Percentiles rank a stretch among this genome's conserved stretches.
Conservation (phyloP, 192 early-diverging fungal species). For the Geosiphon pyriformis region DNA sequence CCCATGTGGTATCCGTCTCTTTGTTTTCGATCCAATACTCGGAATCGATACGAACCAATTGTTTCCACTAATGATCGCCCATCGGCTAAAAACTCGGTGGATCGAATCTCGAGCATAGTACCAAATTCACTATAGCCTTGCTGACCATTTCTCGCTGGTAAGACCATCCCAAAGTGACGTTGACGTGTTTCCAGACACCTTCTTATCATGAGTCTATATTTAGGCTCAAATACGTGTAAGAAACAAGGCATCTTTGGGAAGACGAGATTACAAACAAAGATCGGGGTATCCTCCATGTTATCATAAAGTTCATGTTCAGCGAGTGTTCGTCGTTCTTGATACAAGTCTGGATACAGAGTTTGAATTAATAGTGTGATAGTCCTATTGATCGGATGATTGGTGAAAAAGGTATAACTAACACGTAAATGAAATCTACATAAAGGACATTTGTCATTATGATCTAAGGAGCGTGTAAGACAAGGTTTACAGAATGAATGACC, state of each 20-base stretch:
- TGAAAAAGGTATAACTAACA: slow-evolving; percentile 26
- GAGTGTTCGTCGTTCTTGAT: slow-evolving; percentile 4
- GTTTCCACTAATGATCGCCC: slow-evolving; percentile 50
- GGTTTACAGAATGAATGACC: slow-evolving; percentile 62
- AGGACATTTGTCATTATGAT: slow-evolving; percentile 44
- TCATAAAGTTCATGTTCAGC: slow-evolving; percentile 33
- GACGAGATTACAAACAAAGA: slow-evolving; percentile 52
- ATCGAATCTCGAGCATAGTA: slow-evolving; percentile 44
- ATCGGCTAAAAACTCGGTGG: slow-evolving; percentile 39
- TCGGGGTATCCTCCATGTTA: slow-evolving; percentile 40
- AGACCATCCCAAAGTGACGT: slow-evolving; percentile 50
- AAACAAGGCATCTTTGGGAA: slow-evolving; percentile 55
- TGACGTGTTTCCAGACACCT: slow-evolving; percentile 38
- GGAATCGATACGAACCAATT: slow-evolving; percentile 43
- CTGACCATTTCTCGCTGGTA: slow-evolving; percentile 20
- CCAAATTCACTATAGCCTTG: slow-evolving; percentile 34
- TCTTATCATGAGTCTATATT: slow-evolving; percentile 56
- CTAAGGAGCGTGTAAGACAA: slow-evolving; percentile 54
- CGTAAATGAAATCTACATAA: slow-evolving; percentile 39
- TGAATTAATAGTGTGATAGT: slow-evolving; percentile 9
- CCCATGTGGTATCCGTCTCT: slow-evolving; percentile 48
- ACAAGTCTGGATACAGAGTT: slow-evolving; percentile 1
- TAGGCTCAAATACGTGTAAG: slow-evolving; percentile 61
- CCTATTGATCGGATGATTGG: slow-evolving; percentile 38
- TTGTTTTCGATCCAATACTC: slow-evolving; percentile 31